Evolutionary conservation across 805 yeast genomes (phyloP).

Genomic region (Metschnikowia corniflorae): DNA sequence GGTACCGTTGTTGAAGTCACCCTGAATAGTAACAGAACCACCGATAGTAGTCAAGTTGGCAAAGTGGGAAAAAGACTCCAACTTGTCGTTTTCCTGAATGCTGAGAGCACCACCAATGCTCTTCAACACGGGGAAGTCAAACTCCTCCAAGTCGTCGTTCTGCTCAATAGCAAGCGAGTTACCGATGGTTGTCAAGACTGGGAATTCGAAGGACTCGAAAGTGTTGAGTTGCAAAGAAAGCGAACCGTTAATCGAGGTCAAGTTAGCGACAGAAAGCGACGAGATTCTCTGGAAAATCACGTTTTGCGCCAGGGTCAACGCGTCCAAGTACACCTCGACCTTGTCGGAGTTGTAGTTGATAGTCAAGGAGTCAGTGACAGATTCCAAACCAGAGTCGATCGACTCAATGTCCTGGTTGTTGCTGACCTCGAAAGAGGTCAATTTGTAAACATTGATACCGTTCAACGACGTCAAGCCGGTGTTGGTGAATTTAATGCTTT

Average conservation of each 20-base stretch:
- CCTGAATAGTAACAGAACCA: constrained; percentile 83
- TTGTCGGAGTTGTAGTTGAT: constrained; percentile 83
- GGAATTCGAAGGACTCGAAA: constrained; percentile 51
- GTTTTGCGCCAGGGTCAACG: constrained; percentile 82
- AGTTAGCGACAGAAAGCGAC: constrained; percentile 64
- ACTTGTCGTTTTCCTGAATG: constrained; percentile 77
- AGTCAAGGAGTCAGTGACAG: constrained; percentile 70
- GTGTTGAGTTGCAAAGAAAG: constrained; percentile 75
- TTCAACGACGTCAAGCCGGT: constrained; percentile 65
- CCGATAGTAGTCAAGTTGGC: constrained; percentile 67
- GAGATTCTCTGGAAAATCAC: constrained; percentile 78
- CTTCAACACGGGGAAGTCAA: constrained; percentile 68
- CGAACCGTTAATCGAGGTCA: constrained; percentile 74
- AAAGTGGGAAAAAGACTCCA: constrained; percentile 68
- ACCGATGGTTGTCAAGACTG: constrained; percentile 63
- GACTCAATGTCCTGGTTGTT: constrained; percentile 79
- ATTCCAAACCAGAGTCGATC: constrained; percentile 65
- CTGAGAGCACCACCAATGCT: constrained; percentile 90
- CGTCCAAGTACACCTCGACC: constrained; percentile 65
- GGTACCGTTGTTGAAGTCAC: constrained; percentile 77
- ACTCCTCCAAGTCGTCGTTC: constrained; percentile 66
- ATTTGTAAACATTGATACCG: constrained; percentile 54
- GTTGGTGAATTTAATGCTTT: constrained; percentile 66
- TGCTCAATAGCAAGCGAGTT: constrained; percentile 72
- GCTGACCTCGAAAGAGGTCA: constrained; percentile 70